Evolutionary conservation across 2,329 filamentous ascomycete genomes (phyloP), one percentile per base, ranked within the genome.

Genomic region (Teratosphaeria epicoccoides): DNA sequence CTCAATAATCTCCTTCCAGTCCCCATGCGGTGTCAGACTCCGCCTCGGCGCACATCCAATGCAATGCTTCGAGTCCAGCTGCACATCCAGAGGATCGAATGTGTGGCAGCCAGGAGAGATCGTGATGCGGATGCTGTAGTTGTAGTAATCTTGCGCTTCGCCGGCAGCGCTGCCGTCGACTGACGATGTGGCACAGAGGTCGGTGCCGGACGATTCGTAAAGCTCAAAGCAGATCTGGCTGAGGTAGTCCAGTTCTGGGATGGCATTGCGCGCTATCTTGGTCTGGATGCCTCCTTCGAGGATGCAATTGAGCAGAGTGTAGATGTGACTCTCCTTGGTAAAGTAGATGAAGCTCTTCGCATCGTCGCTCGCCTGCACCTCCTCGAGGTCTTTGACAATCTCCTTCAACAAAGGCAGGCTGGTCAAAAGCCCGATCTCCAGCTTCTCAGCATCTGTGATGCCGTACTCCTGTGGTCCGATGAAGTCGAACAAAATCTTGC

Each of bases 261-360:
- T 98, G 40, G 88, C 89, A 63, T 88, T 90, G 33, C 94, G 85
- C 61, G 88, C 86, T 65, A 98, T 97, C 73, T 98, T 98, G 23
- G 91, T 96, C 65, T 94, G 87, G 58, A 98, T 87, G 25, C 93
- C 94, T 55, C 94, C 93, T 68, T 98, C 93, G 24, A 98, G 80
- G 60, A 98, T 97, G 68, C 91, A 97, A 69, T 98, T 98, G 53
- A 98, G 80, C 4, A 98, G 79, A 4, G 93, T 98, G 73, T 98
- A 98, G 57, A 98, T 96, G 68, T 98, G 93, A 0, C 88, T 95
- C 71, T 98, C 93, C 70, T 98, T 98, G 57, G 93, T 98, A 70
- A 98, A 98, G 73, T 98, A 98, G 71, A 97, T 88, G 75, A 97
- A 97, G 1, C 86, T 91, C 67, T 96, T 96, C 44, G 90, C 89